Percentiles rank a stretch among this genome's conserved stretches.
Evolutionary conservation across 257 asterid genomes (phyloP).

Genomic region (Oldenlandia corymbosa): DNA sequence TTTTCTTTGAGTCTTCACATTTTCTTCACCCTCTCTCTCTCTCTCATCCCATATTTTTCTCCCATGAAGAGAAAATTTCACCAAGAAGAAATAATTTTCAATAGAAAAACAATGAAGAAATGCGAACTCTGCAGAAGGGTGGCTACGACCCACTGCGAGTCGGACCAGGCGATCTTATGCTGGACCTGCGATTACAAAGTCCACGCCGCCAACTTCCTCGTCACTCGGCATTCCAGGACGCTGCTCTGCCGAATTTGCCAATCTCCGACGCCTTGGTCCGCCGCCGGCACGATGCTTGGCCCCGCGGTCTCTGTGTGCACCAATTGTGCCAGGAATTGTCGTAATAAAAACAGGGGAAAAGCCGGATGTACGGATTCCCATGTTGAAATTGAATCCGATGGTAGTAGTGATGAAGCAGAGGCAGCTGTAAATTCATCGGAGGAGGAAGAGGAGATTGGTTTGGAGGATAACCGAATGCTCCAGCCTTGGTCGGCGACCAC

Average conservation of each 20-base stretch:
- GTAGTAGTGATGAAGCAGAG: neutral
- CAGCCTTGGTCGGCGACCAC: slow-evolving; percentile 37
- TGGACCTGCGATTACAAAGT: slow-evolving; percentile 80
- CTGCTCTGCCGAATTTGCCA: slow-evolving; percentile 67
- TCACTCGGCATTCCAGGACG: slow-evolving; percentile 63
- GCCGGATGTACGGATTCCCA: neutral
- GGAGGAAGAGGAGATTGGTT: slow-evolving; percentile 14
- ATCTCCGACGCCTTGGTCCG: slow-evolving; percentile 60
- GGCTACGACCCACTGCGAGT: slow-evolving; percentile 63
- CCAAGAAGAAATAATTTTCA: rapidly evolving
- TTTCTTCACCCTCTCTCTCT: slow-evolving; percentile 3
- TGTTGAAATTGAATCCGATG: neutral
- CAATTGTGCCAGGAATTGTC: slow-evolving; percentile 25
- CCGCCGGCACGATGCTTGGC: slow-evolving; percentile 51
- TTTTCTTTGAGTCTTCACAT: neutral
- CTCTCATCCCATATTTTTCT: neutral
- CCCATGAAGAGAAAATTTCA: neutral
- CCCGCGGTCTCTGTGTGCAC: slow-evolving; percentile 49
- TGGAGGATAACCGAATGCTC: slow-evolving; percentile 49
- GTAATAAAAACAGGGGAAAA: slow-evolving; percentile 21
- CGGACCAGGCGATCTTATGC: slow-evolving; percentile 70
- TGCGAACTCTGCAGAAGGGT: slow-evolving; percentile 56
- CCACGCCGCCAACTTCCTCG: slow-evolving; percentile 77
- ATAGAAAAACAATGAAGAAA: slow-evolving; percentile 25
- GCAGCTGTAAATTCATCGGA: neutral